Evolutionary conservation across 257 asterid species (phyloP), one percentile per base, ranked within the genome.

Genomic region (Nicotiana otophora): DNA sequence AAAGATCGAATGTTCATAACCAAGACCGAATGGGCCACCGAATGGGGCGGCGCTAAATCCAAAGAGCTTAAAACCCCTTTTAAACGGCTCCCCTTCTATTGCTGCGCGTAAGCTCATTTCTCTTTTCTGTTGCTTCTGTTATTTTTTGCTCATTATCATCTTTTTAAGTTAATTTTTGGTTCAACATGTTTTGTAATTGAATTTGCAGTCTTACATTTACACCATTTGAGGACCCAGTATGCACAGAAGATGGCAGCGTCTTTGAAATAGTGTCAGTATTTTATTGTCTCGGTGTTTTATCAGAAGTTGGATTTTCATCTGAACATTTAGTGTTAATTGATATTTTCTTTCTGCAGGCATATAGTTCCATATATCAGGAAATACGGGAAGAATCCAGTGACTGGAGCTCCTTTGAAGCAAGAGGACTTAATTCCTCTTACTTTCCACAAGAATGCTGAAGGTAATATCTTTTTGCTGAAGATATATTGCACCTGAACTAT

Each of bases 1-100:
- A 96, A 96, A 70, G 98, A 96, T 81, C 93, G 99, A 75, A 91
- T 96, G 97, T 96, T 89, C 92, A 90, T 96, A 42, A 96, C 99
- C 34, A 96, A 93, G 87, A 96, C 98, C 68, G 99, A 96, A 90
- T 96, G 99, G 99, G 99, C 99, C 67, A 96, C 98, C 74, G 99
- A 96, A 78, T 96, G 99, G 99, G 99, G 99, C 62, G 99, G 99
- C 63, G 98, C 98, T 16, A 96, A 96, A 88, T 94, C 98, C 82
- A 93, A 94, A 87, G 98, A 96, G 88, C 64, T 81, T 62, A 93
- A 94, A 54, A 87, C 95, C 57, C 95, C 93, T 48, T 96, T 93
- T 88, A 92, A 96, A 87, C 97, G 98, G 77, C 97, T 94, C 26
- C 98, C 99, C 17, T 96, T 92, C 89, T 93, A 96, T 82, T 96